Evolutionary conservation across 1,284 basidiomycete genomes (phyloP).

Genomic region (Apiotrichum sp.): DNA sequence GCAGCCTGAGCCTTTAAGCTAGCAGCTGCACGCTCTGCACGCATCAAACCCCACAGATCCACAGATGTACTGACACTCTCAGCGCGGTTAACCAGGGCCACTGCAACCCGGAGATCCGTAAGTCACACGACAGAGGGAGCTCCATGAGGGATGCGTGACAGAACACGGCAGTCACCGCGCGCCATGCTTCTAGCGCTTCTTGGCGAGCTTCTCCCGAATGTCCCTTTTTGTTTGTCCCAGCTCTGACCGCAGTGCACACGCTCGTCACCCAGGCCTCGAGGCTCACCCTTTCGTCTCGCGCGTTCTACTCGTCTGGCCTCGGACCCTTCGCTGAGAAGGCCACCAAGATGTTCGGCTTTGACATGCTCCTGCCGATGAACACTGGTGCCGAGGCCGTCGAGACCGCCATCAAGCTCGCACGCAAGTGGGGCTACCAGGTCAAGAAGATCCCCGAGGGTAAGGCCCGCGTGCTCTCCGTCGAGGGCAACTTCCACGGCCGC

Average conservation of each 20-base stretch:
- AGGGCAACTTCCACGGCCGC: constrained; percentile 93
- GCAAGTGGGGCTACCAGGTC: constrained; percentile 85
- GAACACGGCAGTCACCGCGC: constrained; percentile 2
- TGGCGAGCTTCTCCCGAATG: too few species aligned
- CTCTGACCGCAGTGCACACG: constrained; percentile 60
- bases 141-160: background rate
- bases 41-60: too few species aligned
- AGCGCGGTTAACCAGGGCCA: constrained; percentile 89
- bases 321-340: constrained; percentile 82
- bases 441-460: constrained; percentile 77
- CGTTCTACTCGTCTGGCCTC: constrained; percentile 92
- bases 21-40: too few species aligned
- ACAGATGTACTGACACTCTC: background rate
- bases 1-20: too few species aligned
- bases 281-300: constrained; percentile 88
- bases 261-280: constrained; percentile 80
- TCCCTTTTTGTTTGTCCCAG: background rate
- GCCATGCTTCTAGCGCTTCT: too few species aligned
- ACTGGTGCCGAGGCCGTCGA: constrained; percentile 98
- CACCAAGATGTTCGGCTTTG: constrained; percentile 77
- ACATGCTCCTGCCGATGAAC: constrained; percentile 99
- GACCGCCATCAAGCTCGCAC: constrained; percentile 68
- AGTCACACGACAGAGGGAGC: constrained; percentile 1
- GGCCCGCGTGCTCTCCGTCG: constrained; percentile 80
- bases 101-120: constrained; percentile 68